Evolutionary conservation across 2,329 filamentous ascomycete species (phyloP).

Genomic region (Monosporascus sp.): DNA sequence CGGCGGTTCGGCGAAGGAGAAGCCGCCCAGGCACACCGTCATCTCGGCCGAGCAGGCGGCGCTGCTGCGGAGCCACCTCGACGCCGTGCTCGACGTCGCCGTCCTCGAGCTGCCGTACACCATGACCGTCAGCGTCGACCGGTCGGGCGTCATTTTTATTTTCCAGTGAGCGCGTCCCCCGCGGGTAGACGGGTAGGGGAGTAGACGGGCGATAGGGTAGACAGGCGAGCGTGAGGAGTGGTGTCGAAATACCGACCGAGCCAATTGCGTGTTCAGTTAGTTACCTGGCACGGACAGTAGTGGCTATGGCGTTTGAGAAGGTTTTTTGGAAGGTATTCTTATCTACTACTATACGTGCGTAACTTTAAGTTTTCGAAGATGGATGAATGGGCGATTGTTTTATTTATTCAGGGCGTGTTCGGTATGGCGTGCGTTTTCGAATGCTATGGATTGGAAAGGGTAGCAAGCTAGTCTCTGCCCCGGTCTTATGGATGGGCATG

Average conservation of each 20-base stretch:
- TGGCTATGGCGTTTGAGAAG: no score
- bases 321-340: no score
- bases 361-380: no score
- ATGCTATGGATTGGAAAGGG: no score
- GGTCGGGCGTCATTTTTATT: conserved; percentile 84
- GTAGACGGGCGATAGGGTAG: not conserved
- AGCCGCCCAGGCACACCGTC: conserved; percentile 70
- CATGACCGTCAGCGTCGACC: conserved; percentile 87
- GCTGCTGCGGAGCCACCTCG: conserved; percentile 78
- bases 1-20: conserved; percentile 19
- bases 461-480: no score
- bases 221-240: not conserved
- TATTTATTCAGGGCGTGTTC: no score
- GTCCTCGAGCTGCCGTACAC: conserved; percentile 83
- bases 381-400: no score
- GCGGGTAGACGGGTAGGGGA: not conserved
- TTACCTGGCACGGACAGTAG: no score
- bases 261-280: no score
- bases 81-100: conserved; percentile 83
- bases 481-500: no score
- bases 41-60: conserved; percentile 86
- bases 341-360: no score
- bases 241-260: not conserved
- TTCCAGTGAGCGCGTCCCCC: conserved; percentile 37
- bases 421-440: no score